Conservation (phyloP, 306 rosid genomes). For the Cucumis hystrix region DNA sequence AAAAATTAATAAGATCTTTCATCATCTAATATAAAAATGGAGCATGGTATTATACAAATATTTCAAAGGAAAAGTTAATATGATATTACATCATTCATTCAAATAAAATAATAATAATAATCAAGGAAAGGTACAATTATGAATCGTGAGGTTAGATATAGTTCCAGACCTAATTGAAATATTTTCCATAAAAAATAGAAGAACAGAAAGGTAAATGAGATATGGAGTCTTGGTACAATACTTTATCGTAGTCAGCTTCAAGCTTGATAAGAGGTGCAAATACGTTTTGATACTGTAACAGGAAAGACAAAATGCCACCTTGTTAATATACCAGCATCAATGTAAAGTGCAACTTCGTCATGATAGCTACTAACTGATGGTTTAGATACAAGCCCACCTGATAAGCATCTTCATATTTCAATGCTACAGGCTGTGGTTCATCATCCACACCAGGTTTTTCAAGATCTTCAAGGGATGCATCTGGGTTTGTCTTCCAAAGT, state of each 20-base stretch:
- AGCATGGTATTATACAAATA: slow-evolving; percentile 10
- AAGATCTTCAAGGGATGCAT: slow-evolving; percentile 97
- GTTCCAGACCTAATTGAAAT: neutral
- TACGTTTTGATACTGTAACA: slow-evolving; percentile 90
- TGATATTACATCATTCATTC: neutral
- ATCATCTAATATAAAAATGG: slow-evolving; percentile 57
- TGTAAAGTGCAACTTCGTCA: neutral
- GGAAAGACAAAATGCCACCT: slow-evolving; percentile 14
- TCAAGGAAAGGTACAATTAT: neutral
- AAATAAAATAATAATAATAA: neutral
- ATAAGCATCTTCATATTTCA: slow-evolving; percentile 98
- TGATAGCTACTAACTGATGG: neutral
- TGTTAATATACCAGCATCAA: slow-evolving; percentile 10
- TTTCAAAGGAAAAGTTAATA: slow-evolving; percentile 6
- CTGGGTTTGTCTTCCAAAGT: slow-evolving; percentile 97
- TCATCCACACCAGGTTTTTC: slow-evolving; percentile 99
- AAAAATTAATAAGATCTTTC: slow-evolving; percentile 37
- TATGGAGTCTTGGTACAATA: slow-evolving; percentile 16
- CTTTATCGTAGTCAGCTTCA: slow-evolving; percentile 99
- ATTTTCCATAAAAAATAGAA: neutral
- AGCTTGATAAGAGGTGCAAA: slow-evolving; percentile 99
- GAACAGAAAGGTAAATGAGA: neutral
- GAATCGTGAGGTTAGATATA: neutral
- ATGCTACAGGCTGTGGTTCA: slow-evolving; percentile 91
- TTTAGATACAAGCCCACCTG: slow-evolving; percentile 38